A percentile compares a stretch with the other conserved stretches of the same genome.
phyloP scores from a whole-genome alignment of 2,329 filamentous ascomycete genomes.

The Periconia digitata region DNA sequence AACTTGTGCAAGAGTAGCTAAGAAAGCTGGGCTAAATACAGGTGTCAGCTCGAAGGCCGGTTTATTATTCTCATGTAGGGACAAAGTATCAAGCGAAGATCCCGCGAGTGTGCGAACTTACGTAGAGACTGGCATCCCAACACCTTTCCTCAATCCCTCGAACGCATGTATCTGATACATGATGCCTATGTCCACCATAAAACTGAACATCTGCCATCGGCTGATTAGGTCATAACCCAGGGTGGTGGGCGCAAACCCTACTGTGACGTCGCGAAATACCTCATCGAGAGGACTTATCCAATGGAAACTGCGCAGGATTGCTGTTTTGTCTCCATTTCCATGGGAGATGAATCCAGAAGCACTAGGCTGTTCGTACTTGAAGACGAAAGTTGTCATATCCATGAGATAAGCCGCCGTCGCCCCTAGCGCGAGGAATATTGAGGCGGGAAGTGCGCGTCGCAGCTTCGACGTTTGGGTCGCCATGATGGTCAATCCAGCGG shows the following conservation, averaged over 20 bases:
- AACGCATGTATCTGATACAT: conserved; percentile 10
- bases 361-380: conserved; percentile 7
- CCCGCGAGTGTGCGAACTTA: conserved; percentile 1
- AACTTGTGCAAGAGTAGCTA: conserved; percentile 11
- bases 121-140: conserved; percentile 7
- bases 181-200: conserved; percentile 11
- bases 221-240: conserved; percentile 15
- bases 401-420: conserved; percentile 8
- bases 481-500: neutral
- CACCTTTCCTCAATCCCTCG: conserved; percentile 7
- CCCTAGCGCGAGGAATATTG: conserved; percentile 10
- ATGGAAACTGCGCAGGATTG: conserved; percentile 15
- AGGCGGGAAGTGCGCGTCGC: conserved; percentile 1
- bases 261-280: conserved; percentile 13
- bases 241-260: conserved; percentile 15
- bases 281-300: conserved; percentile 10
- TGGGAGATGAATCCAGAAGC: conserved; percentile 8
- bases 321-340: neutral
- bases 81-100: neutral
- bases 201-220: conserved; percentile 14
- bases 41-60: neutral
- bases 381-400: conserved; percentile 10
- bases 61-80: neutral
- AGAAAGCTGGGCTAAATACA: conserved; percentile 5
- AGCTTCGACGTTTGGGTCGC: neutral